Conservation (phyloP, 2,329 filamentous ascomycete genomes). For the Chaetomium globosum region DNA sequence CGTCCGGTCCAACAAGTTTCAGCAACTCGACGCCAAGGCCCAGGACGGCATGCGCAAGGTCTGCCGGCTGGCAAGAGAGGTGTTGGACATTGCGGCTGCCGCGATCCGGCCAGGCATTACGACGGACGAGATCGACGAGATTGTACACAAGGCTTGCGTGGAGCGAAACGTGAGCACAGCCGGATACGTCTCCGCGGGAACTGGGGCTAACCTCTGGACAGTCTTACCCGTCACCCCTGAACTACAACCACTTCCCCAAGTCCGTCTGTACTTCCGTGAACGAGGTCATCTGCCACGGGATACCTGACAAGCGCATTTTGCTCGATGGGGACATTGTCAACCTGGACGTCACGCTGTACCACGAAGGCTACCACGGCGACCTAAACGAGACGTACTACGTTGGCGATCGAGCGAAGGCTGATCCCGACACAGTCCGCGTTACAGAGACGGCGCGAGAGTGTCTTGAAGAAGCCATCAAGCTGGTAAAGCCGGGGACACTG, state of each 20-base stretch:
- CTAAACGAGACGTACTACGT: constrained; percentile 99
- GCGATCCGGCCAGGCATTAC: constrained; percentile 88
- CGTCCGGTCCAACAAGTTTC: constrained; percentile 70
- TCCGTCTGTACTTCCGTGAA: constrained; percentile 96
- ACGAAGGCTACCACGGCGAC: constrained; percentile 93
- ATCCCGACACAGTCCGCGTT: constrained; percentile 85
- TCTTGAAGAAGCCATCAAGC: constrained; percentile 84
- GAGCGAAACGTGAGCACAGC: constrained; percentile 75
- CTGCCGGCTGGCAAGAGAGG: constrained; percentile 82
- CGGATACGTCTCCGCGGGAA: not conserved
- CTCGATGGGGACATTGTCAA: constrained; percentile 95
- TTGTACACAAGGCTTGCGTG: constrained; percentile 92
- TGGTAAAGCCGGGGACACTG: constrained; percentile 89
- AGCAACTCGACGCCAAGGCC: constrained; percentile 75
- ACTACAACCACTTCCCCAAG: constrained; percentile 72
- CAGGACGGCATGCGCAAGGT: constrained; percentile 92
- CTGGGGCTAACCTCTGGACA: constrained; percentile 24
- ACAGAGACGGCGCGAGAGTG: constrained; percentile 89
- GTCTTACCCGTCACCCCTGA: constrained; percentile 40
- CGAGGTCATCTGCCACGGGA: constrained; percentile 98
- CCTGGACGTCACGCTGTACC: constrained; percentile 92
- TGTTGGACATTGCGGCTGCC: constrained; percentile 85
- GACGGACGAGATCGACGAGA: constrained; percentile 90
- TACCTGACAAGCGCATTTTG: constrained; percentile 85
- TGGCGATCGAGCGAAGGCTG: constrained; percentile 79